phyloP scores from a whole-genome alignment of 441 rosid species.

The Erysimum cheiri region DNA sequence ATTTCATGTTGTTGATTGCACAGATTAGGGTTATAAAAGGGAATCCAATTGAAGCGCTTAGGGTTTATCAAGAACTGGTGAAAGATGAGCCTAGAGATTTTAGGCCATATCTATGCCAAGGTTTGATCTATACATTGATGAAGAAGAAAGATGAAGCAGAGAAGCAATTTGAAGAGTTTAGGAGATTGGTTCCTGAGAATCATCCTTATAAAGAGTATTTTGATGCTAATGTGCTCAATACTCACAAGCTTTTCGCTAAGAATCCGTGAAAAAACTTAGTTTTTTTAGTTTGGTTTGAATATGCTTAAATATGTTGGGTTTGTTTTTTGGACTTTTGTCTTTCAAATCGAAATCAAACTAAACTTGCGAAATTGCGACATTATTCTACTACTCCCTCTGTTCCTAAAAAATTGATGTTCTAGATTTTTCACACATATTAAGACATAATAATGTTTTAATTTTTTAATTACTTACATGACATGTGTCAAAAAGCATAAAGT shows the following conservation, averaged over 20 bases:
- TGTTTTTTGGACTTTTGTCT: background rate
- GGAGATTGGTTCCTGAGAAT: constrained; percentile 76
- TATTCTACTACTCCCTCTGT: too few relatives aligned
- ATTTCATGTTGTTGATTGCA: constrained; percentile 78
- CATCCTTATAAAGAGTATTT: constrained; percentile 84
- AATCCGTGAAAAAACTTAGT: constrained; percentile 21
- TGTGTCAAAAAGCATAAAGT: too few relatives aligned
- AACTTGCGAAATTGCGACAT: too few relatives aligned
- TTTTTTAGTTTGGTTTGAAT: background rate
- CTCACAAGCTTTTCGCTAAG: constrained; percentile 60
- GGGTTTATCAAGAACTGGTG: constrained; percentile 74
- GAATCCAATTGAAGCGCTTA: constrained; percentile 69
- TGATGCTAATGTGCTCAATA: constrained; percentile 61
- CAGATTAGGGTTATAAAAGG: constrained; percentile 79
- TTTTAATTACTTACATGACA: too few relatives aligned
- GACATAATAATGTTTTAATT: too few relatives aligned
- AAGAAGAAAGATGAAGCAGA: constrained; percentile 81
- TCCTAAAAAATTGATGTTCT: too few relatives aligned
- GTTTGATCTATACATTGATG: constrained; percentile 74
- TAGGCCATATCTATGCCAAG: constrained; percentile 88
- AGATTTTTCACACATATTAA: too few relatives aligned
- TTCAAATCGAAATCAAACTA: background rate
- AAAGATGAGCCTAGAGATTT: constrained; percentile 90
- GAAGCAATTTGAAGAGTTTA: constrained; percentile 72
- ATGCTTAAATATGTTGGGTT: background rate